These are phyloP conservation scores for Beauveria scarabaeidicola DNA, from an alignment of 2,329 filamentous ascomycete genomes.

Conservation along the genomic window DNA sequence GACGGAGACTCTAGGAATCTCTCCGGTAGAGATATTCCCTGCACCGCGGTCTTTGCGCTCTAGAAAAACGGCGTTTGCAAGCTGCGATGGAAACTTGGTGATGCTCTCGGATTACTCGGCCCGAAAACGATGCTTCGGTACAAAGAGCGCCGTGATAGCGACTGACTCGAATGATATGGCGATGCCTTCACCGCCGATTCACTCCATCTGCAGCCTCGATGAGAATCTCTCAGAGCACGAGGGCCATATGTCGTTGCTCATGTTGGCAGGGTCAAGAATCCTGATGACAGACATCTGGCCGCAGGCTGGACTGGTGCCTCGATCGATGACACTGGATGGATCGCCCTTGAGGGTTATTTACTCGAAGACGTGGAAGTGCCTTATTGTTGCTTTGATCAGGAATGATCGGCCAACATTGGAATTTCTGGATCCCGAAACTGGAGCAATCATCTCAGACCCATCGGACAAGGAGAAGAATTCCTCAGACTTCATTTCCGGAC, in stretches of 20 bases:
- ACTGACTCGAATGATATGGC: conserved; percentile 40
- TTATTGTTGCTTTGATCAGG: conserved; percentile 43
- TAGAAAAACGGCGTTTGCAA: conserved; percentile 31
- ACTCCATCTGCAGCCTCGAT: conserved; percentile 36
- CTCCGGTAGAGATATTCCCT: conserved; percentile 28
- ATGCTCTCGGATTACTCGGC: conserved; percentile 32
- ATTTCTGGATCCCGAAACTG: conserved; percentile 50
- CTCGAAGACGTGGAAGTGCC: conserved; percentile 42
- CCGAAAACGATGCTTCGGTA: conserved; percentile 24
- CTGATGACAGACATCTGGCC: conserved; percentile 45
- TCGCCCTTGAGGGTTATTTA: conserved; percentile 46
- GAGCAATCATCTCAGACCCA: conserved; percentile 40
- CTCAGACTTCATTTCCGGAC: conserved; percentile 42
- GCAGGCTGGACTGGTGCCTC: conserved; percentile 38
- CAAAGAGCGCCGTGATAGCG: conserved; percentile 40
- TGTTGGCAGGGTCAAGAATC: conserved; percentile 42
- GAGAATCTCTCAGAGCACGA: conserved; percentile 29
- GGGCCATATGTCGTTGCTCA: conserved; percentile 35
- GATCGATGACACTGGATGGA: conserved; percentile 38
- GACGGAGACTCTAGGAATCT: conserved; percentile 27
- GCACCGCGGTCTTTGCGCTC: conserved; percentile 18
- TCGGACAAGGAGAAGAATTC: conserved; percentile 32
- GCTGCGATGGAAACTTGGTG: conserved; percentile 39
- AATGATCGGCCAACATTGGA: conserved; percentile 39
- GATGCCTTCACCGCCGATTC: conserved; percentile 38